Evolutionary conservation across 306 rosid species (phyloP), one percentile per base, ranked within the genome.

Genomic region (Rosa chinensis): DNA sequence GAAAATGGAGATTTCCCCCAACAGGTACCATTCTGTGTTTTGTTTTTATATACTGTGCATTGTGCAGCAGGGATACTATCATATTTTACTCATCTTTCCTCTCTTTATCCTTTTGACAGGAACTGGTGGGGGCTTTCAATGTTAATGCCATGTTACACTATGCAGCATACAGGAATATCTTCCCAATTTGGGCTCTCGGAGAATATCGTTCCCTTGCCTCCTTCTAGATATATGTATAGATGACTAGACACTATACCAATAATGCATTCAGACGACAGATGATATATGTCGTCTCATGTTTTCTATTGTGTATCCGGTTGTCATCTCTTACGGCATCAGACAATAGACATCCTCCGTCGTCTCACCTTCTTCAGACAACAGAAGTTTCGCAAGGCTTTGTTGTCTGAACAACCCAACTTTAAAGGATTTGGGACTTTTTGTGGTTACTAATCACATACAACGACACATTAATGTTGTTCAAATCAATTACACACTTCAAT

Each of bases 121-220:
- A 84, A 84, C 11, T 55, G 12, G 66, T 72, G 6, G 81, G 84
- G 39, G 91, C 76, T 40, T 90, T 88, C 86, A 73, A 79, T 83
- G 88, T 80, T 78, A 89, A 86, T 52, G 79, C 82, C 70, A 88
- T 90, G 84, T 13, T 86, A 25, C 91, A 90, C 76, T 92, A 88
- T 10, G 86, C 92, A 64, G 84, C 89, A 82, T 88, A 81, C n/a
- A 88, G 90, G 82, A 88, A 86, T 53, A 87, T 85, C 6, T 86
- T 72, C 44, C 97, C 93, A 4, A n/a, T 92, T 73, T 89, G 90
- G 92, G 93, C 89, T 77, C 86, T 90, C 7, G 93, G 90, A 23
- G 92, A 92, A 67, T 90, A 92, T 66, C 78, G 93, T 85, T 78
- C 61, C 84, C 6, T 74, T 86, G 74, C 84, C 85, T 61, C 85